Percentiles rank a stretch among this genome's conserved stretches.
Conservation (phyloP, 306 rosid species). For the Dalbergia cochinchinensis region DNA sequence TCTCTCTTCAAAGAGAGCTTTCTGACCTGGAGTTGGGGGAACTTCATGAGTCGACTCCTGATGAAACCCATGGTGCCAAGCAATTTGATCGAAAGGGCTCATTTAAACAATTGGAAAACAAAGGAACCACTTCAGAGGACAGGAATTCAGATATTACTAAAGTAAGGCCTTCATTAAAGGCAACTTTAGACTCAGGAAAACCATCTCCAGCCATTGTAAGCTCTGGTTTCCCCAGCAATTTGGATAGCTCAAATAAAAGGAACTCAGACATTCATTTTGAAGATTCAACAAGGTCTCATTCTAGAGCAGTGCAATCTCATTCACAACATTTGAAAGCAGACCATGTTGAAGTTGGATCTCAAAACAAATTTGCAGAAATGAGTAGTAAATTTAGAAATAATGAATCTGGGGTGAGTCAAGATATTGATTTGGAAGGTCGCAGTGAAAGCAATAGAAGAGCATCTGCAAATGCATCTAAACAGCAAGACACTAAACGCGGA, state of each 20-base stretch:
- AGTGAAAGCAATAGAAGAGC: constrained; percentile 78
- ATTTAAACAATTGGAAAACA: constrained; percentile 69
- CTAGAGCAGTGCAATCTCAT: constrained; percentile 64
- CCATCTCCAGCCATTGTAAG: constrained; percentile 60
- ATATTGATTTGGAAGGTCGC: constrained; percentile 64
- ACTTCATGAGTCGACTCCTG: constrained; percentile 87
- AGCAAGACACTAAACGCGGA: constrained; percentile 63
- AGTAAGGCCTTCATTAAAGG: constrained; percentile 63
- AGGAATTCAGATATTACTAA: constrained; percentile 63
- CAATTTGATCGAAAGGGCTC: constrained; percentile 82
- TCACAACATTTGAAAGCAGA: constrained; percentile 64
- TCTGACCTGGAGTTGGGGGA: constrained; percentile 98
- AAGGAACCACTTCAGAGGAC: constrained; percentile 61
- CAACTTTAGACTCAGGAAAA: constrained; percentile 64
- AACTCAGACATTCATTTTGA: constrained; percentile 70
- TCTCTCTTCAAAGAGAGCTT: constrained; percentile 82
- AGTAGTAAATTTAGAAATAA: constrained; percentile 64
- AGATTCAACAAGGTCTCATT: constrained; percentile 67
- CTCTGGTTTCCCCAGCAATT: constrained; percentile 61
- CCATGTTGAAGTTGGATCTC: constrained; percentile 62
- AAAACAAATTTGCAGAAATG: constrained; percentile 60
- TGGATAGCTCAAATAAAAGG: constrained; percentile 63
- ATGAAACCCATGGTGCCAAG: constrained; percentile 65
- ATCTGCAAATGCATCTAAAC: constrained; percentile 57
- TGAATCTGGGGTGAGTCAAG: constrained; percentile 62